Evolutionary conservation across 495 filamentous ascomycete species (phyloP), one percentile per base, ranked within the genome.

Genomic region (Evansstolkia leycettana): DNA sequence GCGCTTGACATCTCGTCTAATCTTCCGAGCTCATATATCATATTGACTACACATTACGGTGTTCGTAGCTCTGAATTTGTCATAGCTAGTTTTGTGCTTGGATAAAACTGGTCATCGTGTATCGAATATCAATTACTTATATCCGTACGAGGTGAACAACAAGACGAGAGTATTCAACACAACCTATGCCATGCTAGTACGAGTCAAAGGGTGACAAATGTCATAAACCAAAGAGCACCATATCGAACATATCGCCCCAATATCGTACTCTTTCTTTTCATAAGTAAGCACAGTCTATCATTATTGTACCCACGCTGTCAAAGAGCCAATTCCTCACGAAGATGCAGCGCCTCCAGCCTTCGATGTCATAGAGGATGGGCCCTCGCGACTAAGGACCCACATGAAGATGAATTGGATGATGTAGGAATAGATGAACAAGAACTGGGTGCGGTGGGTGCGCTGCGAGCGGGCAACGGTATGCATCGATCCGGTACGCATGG

Each of bases 341-440:
- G 60, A 57, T 17, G 48, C 45, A 17, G 42, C 44, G 17, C 34
- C 44, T 10, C 50, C 48, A 33, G 45, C 37, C 38, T 45, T 24
- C 30, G 38, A 31, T 6, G 27, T 33, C 15, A 31, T 37, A 2
- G 38, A 31, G 20, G 48, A 45, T 0, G 58, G 63, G 7, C 61
- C 70, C 49, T 72, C 68, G 5, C 72, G 65, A 39, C 66, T 92
- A 39, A 98, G 65, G 42, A 88, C 73, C 80, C 90, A 89, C 84
- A 95, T 95, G 54, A 95, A 93, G 37, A 88, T 50, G 31, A 96
- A 76, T 58, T 98, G 90, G 34, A 94, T 79, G 11, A 88, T 65
- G 57, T 96, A 98, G 26, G 84, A 82, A 62, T 98, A 98, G 40
- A 89, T 61, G 60, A 96, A 95, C 40, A 98, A 62, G 47, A 98